phyloP scores from a whole-genome alignment of 306 rosid genomes.

The Fragaria ananassa region DNA sequence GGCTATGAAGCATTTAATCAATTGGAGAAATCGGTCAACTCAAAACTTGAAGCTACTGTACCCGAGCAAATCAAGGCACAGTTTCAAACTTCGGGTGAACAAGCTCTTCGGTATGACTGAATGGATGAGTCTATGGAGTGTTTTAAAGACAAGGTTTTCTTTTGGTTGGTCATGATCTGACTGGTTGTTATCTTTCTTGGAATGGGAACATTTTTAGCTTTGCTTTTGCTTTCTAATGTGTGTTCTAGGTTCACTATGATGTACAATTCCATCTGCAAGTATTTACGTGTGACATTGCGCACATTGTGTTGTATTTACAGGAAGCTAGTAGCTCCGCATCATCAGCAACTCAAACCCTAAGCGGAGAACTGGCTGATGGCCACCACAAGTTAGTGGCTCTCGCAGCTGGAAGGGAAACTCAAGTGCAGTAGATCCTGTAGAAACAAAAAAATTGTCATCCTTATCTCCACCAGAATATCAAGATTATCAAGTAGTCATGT shows the following conservation, averaged over 20 bases:
- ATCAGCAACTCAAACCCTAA: conserved; percentile 70
- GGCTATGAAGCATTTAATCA: conserved; percentile 35
- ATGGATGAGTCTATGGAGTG: no score
- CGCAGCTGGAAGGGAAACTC: conserved; percentile 68
- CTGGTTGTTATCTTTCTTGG: background rate
- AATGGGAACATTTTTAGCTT: background rate
- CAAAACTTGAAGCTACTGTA: conserved; percentile 60
- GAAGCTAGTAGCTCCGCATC: conserved; percentile 83
- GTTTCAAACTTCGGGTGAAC: conserved; percentile 92
- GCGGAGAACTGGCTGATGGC: conserved; percentile 81
- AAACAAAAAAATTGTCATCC: no score
- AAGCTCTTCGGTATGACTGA: conserved; percentile 70
- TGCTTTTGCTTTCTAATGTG: background rate
- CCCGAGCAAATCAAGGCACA: conserved; percentile 97
- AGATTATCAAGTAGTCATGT: no score
- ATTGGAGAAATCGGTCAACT: no score
- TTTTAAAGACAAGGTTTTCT: no score
- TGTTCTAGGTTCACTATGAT: background rate
- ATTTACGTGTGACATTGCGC: background rate
- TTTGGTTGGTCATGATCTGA: background rate
- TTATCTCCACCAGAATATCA: no score
- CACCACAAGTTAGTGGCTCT: conserved; percentile 79
- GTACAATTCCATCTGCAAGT: background rate
- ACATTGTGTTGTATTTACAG: conserved; percentile 36
- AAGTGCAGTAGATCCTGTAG: conserved; percentile 52